Percentiles rank a stretch among this genome's conserved stretches.
Conservation (phyloP, 495 filamentous ascomycete genomes). For the Podospora comata region DNA sequence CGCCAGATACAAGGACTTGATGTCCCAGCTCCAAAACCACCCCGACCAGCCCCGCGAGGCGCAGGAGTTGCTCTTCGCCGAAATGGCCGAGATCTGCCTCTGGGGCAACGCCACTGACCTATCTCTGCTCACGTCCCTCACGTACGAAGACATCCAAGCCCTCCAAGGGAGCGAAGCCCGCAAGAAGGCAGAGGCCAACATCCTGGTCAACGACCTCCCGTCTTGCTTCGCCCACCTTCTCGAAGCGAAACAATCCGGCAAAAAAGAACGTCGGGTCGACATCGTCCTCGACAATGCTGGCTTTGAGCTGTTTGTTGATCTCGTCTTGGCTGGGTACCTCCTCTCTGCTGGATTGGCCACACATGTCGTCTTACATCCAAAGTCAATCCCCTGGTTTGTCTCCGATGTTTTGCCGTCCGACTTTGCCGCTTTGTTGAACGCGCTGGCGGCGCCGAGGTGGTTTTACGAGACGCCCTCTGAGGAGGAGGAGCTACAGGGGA, state of each 20-base stretch:
- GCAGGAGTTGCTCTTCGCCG: constrained; percentile 76
- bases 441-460: constrained; percentile 64
- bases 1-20: constrained; percentile 75
- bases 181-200: constrained; percentile 80
- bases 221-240: constrained; percentile 71
- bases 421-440: constrained; percentile 73
- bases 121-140: constrained; percentile 81
- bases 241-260: constrained; percentile 57
- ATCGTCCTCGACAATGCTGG: constrained; percentile 96
- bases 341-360: constrained; percentile 79
- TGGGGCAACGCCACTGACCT: constrained; percentile 98
- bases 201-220: constrained; percentile 77
- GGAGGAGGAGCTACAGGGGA: constrained; percentile 56
- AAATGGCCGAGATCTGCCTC: constrained; percentile 95
- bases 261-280: constrained; percentile 66
- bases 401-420: constrained; percentile 87
- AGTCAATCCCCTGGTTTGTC: constrained; percentile 95
- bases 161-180: constrained; percentile 84
- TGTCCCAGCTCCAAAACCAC: constrained; percentile 58
- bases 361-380: constrained; percentile 84
- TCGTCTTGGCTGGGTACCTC: constrained; percentile 86
- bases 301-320: constrained; percentile 93
- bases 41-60: constrained; percentile 41
- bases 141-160: constrained; percentile 95
- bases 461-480: constrained; percentile 75